Conservation (phyloP, 371 early-diverging fungal genomes). For the Parasitella parasitica region DNA sequence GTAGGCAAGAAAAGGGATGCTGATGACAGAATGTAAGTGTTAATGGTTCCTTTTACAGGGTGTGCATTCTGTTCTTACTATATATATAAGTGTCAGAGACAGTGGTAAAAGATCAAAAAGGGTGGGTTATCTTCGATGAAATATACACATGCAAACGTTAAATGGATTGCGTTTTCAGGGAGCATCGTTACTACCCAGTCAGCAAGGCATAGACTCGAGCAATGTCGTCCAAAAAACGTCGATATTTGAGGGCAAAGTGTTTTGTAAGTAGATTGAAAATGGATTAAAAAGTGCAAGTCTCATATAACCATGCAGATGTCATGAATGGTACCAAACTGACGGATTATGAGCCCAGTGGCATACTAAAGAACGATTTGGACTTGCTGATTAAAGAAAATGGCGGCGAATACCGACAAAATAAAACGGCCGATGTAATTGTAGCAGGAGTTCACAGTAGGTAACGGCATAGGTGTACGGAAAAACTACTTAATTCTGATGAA, state of each 20-base stretch:
- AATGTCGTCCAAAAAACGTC: slow-evolving; percentile 36
- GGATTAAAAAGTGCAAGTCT: not conserved
- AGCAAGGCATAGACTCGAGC: slow-evolving; percentile 50
- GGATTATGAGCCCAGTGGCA: not conserved
- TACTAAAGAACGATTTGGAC: slow-evolving; percentile 57
- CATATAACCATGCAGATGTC: slow-evolving; percentile 47
- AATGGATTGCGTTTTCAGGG: not conserved
- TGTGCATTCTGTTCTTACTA: not conserved
- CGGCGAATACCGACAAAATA: slow-evolving; percentile 59
- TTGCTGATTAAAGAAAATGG: slow-evolving; percentile 59
- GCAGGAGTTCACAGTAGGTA: slow-evolving; percentile 52
- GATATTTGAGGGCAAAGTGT: slow-evolving; percentile 59
- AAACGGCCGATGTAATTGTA: slow-evolving; percentile 24
- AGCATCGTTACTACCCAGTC: slow-evolving; percentile 23
- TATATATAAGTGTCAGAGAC: not conserved
- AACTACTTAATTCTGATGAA: not conserved
- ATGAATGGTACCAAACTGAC: slow-evolving; percentile 15
- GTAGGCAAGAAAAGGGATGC: slow-evolving; percentile 5
- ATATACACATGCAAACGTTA: not conserved
- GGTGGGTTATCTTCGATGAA: not conserved
- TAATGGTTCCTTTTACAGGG: not conserved
- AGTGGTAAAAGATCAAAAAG: not conserved
- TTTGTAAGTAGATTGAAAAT: slow-evolving; percentile 40
- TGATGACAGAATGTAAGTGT: not conserved
- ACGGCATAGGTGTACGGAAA: not conserved